Evolutionary conservation across 148 eudicot species (phyloP).

Genomic region (Rhododendron kiyosumense): DNA sequence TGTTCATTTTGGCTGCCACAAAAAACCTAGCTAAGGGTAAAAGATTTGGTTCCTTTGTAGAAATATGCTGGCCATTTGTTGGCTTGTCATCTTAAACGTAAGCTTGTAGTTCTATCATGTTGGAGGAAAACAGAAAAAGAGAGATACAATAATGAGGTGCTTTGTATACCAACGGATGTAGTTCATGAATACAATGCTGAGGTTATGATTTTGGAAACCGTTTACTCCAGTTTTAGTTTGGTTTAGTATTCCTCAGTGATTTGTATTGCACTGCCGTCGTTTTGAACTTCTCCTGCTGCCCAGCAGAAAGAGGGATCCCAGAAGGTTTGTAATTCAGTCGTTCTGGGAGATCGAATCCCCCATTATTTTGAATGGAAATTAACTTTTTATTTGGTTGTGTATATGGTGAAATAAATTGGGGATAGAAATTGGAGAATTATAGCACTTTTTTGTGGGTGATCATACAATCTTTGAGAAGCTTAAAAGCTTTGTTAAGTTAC

Average conservation of each 20-base stretch:
- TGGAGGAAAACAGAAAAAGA: neutral
- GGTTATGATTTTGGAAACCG: neutral
- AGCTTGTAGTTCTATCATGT: slow-evolving; percentile 1
- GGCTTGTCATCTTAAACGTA: neutral
- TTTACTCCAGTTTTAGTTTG: neutral
- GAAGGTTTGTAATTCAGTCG: neutral
- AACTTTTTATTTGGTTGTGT: neutral
- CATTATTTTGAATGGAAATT: neutral
- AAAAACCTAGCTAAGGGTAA: neutral
- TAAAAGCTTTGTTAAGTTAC: neutral
- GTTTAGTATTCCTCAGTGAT: neutral
- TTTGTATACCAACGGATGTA: neutral
- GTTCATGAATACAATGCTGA: neutral
- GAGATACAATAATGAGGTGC: neutral
- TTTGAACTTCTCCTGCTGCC: neutral
- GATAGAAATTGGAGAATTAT: neutral
- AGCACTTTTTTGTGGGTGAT: neutral
- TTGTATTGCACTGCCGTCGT: neutral
- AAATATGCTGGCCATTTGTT: neutral
- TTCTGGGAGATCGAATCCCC: neutral
- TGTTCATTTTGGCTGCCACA: neutral
- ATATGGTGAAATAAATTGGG: neutral
- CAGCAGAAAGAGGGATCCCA: neutral
- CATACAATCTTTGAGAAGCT: neutral
- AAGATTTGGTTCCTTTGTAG: neutral